Conservation (phyloP, 2,329 filamentous ascomycete genomes). For the Diaporthe caulivora region DNA sequence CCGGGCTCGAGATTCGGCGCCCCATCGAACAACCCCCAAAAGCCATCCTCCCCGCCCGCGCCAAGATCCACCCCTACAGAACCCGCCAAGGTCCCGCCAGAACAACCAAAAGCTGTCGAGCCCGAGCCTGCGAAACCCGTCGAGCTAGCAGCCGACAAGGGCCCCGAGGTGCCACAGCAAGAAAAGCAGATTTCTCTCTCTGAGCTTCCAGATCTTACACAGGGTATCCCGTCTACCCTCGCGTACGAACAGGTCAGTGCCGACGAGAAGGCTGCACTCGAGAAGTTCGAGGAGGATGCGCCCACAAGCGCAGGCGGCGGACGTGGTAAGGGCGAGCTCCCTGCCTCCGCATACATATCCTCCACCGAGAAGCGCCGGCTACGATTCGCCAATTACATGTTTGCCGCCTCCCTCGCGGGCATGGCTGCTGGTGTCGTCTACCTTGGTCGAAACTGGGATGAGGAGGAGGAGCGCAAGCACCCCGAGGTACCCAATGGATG, state of each 20-base stretch:
- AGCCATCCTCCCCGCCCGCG: conserved; percentile 19
- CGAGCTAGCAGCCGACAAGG: conserved; percentile 32
- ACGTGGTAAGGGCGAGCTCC: conserved; percentile 74
- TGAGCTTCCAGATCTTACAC: conserved; percentile 89
- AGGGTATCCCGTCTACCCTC: conserved; percentile 92
- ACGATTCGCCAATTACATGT: conserved; percentile 80
- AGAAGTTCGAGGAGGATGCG: conserved; percentile 54
- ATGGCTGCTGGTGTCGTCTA: conserved; percentile 74
- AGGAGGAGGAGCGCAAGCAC: conserved; percentile 78
- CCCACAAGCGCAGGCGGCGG: conserved; percentile 58
- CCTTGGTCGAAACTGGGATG: conserved; percentile 89
- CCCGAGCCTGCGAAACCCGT: conserved; percentile 28
- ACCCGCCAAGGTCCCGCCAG: conserved; percentile 18
- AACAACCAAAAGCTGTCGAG: conserved; percentile 36
- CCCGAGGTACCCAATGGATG: conserved; percentile 84
- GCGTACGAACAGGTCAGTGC: conserved; percentile 76
- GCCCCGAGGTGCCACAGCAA: conserved; percentile 47
- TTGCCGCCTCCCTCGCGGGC: conserved; percentile 69
- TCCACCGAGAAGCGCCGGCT: conserved; percentile 88
- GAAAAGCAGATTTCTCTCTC: conserved; percentile 66
- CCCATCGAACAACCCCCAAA: conserved; percentile 36
- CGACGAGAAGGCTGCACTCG: conserved; percentile 52
- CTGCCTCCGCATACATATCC: conserved; percentile 87
- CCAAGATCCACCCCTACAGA: conserved; percentile 23
- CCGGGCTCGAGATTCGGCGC: conserved; percentile 43